These are phyloP conservation scores for Juglanconis oblonga DNA, from an alignment of 2,329 filamentous ascomycete genomes.

Conservation along the genomic window DNA sequence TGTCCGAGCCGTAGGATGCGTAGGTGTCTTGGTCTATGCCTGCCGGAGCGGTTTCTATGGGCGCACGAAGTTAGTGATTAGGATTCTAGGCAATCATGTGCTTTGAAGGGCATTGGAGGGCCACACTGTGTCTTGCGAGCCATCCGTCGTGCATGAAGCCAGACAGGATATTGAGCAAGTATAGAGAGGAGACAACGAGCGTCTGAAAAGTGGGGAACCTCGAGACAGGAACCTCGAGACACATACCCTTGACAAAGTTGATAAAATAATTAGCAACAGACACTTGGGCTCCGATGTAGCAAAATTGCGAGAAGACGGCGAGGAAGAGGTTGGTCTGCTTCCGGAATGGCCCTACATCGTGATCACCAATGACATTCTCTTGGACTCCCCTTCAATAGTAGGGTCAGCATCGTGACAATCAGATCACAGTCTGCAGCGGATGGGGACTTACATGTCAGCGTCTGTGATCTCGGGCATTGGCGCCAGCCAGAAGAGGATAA, in stretches of 20 bases:
- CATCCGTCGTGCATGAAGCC: too few relatives aligned
- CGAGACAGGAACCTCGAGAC: constrained; percentile 21
- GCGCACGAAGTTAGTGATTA: not conserved
- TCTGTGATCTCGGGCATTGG: constrained; percentile 53
- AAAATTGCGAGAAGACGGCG: constrained; percentile 60
- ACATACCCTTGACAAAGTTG: constrained; percentile 39
- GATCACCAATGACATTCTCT: constrained; percentile 37
- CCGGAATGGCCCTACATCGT: constrained; percentile 47
- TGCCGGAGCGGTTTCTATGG: not conserved
- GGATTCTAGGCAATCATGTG: too few relatives aligned
- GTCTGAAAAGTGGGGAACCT: too few relatives aligned
- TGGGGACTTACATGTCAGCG: constrained; percentile 48
- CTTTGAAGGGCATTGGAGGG: not conserved
- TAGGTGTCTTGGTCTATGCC: not conserved
- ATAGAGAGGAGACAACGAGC: too few relatives aligned
- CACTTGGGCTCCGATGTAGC: constrained; percentile 60
- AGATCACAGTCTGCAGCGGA: not conserved
- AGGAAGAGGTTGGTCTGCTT: constrained; percentile 62
- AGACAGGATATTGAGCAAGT: too few relatives aligned
- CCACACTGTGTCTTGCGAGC: too few relatives aligned
- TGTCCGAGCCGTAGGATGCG: constrained; percentile 37
- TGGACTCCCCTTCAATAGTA: constrained; percentile 36
- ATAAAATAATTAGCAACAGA: constrained; percentile 55
- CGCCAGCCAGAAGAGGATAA: constrained; percentile 56
- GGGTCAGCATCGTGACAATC: not conserved